Base-by-base conservation (phyloP, 495 filamentous ascomycete genomes). In the Xylaria intraflava region DNA sequence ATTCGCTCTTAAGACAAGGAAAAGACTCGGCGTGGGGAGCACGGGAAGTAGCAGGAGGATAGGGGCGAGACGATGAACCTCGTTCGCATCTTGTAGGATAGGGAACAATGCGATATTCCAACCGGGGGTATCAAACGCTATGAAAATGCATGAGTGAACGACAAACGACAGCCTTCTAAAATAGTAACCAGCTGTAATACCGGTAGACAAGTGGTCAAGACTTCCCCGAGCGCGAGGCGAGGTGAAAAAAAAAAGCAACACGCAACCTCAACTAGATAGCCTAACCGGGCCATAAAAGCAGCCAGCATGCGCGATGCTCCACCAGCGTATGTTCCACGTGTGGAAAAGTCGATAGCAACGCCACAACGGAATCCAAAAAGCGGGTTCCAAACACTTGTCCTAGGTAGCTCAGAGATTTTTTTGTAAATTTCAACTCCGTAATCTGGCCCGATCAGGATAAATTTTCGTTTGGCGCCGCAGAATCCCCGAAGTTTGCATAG, bases 71-170 rank as follows among this genome's bases (percentile, higher is more conserved):
- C 17, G 11, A 33, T 33, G 14, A 11, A 17, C 35, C 3, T 38
- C n/a, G 35, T 16, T 38, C 4, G 4, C 17, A 7, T 2, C 2
- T 31, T 30, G 38, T 3, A 14, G 9, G 14, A n/a, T 16, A 17
- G 4, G 10, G 40, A n/a, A 24, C 10, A 16, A 33, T 24, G 19
- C 7, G 23, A 51, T 26, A 35, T 9, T 30, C 19, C 11, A 44
- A 51, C 11, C 27, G 43, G 12, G 49, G 49, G 49, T 51, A 51
- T 51, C 49, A 43, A 51, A 44, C 39, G 49, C 39, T 43, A 51
- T 43, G 39, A 10, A 51, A 51, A 27, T 51, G 49, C 12, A 43
- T 35, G 14, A 24, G 20, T 40, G 35, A 40, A 49, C 20, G 47
- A 27, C 19, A 17, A 51, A 42, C 33, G n/a, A 31, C 24, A 35